phyloP scores from a whole-genome alignment of 805 yeast genomes.

The Myxozyma kluyveri region DNA sequence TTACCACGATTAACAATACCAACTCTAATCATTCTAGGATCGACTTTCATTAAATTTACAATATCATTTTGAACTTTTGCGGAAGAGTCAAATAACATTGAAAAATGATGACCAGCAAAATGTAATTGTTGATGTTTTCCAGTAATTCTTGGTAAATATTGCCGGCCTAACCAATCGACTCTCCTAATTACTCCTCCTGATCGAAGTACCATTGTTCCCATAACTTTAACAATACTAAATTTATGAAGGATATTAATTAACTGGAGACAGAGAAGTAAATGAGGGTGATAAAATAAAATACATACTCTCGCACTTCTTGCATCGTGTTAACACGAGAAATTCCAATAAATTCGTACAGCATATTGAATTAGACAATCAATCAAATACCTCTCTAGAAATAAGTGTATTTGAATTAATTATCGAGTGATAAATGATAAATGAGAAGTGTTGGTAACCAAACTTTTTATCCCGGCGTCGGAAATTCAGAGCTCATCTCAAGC shows the following conservation, averaged over 20 bases:
- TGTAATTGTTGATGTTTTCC: constrained; percentile 84
- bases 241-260: not conserved
- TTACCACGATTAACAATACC: constrained; percentile 37
- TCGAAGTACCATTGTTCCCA: constrained; percentile 76
- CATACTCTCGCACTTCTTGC: constrained; percentile 59
- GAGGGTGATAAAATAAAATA: not conserved
- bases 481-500: too few relatives aligned
- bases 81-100: constrained; percentile 82
- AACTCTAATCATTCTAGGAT: constrained; percentile 87
- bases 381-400: too few relatives aligned
- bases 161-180: constrained; percentile 73
- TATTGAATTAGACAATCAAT: too few relatives aligned
- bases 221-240: constrained; percentile 50
- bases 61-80: constrained; percentile 84
- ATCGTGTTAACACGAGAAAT: constrained; percentile 74
- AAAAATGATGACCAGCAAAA: constrained; percentile 84
- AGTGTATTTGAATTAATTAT: too few relatives aligned
- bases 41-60: constrained; percentile 71
- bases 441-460: too few relatives aligned
- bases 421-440: too few relatives aligned
- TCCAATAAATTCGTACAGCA: constrained; percentile 89
- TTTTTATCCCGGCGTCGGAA: too few relatives aligned
- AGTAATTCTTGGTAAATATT: constrained; percentile 74
- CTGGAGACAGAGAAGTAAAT: not conserved
- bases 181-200: constrained; percentile 94